Conservation (phyloP, 2,329 filamentous ascomycete species). For the Coniochaeta prunicola region DNA sequence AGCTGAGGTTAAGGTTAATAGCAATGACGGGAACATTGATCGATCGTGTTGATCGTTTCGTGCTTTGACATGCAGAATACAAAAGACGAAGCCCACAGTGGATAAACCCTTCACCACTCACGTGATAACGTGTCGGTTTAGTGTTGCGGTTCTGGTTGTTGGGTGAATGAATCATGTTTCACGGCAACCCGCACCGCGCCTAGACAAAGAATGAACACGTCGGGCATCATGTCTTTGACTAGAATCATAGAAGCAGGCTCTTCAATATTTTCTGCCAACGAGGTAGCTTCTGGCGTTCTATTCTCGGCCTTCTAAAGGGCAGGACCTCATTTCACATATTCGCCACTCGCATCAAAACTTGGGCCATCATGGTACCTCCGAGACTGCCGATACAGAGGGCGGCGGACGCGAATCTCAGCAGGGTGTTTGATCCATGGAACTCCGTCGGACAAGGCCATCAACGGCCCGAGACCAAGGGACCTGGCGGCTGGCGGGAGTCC, state of each 20-base stretch:
- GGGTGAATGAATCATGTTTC: neutral
- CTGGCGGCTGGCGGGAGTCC: constrained; percentile 63
- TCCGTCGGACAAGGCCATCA: constrained; percentile 73
- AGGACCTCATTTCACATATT: neutral
- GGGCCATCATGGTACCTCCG: constrained; percentile 7
- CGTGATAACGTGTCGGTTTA: neutral
- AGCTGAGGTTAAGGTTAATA: neutral
- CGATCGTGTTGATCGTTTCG: neutral
- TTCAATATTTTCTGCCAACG: too few species aligned
- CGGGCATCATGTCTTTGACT: too few species aligned
- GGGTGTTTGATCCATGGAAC: constrained; percentile 62
- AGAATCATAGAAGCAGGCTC: too few species aligned
- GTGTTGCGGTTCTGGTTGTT: neutral
- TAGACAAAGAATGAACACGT: neutral
- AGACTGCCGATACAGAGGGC: constrained; percentile 5
- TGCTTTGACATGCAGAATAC: neutral
- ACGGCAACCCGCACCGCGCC: neutral
- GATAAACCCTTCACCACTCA: neutral
- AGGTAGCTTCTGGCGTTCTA: neutral
- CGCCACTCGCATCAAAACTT: neutral
- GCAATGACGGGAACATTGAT: neutral
- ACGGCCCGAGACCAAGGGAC: constrained; percentile 60
- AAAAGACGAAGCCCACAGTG: neutral
- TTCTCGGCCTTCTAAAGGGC: neutral
- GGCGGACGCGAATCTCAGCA: constrained; percentile 33